Percentiles rank a stretch among this genome's conserved stretches.
Conservation (phyloP, 768 basidiomycete species). For the Lactarius hatsudake region DNA sequence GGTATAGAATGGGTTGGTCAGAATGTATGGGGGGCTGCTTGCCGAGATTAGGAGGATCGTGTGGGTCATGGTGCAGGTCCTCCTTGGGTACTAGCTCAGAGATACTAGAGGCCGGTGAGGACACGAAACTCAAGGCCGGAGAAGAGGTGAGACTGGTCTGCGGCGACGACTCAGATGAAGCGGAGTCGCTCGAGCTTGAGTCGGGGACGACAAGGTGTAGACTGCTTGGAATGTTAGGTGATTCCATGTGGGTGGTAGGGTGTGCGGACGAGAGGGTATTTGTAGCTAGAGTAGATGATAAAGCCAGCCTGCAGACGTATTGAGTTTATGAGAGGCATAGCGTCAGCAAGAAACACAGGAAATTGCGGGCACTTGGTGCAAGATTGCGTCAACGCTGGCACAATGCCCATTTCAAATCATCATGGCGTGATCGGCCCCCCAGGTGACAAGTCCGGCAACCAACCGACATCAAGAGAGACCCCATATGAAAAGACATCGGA, state of each 20-base stretch:
- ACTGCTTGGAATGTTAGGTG: background rate
- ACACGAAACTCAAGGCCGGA: constrained; percentile 8
- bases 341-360: background rate
- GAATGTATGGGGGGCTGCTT: constrained; percentile 37
- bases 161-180: constrained; percentile 9
- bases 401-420: background rate
- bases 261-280: constrained; percentile 4
- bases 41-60: constrained; percentile 53
- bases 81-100: constrained; percentile 8
- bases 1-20: constrained; percentile 61
- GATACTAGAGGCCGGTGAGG: constrained; percentile 14
- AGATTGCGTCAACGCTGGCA: constrained; percentile 25
- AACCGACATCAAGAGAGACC: background rate
- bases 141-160: background rate
- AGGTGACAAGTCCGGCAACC: background rate
- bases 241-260: background rate
- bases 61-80: constrained; percentile 44
- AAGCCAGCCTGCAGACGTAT: background rate
- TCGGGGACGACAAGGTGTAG: background rate
- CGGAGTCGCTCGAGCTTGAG: background rate
- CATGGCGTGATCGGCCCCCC: constrained; percentile 20
- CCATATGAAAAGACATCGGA: background rate
- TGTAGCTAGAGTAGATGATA: background rate
- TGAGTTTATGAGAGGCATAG: background rate
- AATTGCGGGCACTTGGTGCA: constrained; percentile 9